Evolutionary conservation across 75 land plant species (phyloP), one percentile per base, ranked within the genome.

Genomic region (Pinus taeda): DNA sequence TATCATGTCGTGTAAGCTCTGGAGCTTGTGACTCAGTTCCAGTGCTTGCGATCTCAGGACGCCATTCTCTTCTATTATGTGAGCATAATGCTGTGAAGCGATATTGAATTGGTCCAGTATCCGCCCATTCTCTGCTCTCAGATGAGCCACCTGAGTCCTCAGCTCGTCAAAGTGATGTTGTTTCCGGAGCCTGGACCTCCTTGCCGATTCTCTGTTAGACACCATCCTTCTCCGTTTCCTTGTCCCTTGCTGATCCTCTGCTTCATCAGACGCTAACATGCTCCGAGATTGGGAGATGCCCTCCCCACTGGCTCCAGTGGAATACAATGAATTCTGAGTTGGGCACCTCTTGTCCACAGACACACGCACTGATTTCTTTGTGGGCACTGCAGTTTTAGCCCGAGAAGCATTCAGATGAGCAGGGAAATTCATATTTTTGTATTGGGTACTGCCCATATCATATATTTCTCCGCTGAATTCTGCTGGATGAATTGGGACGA

Each of bases 151-250:
- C 63, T 89, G 93, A 1, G 93, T 81, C 72, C 89, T 81, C 8
- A 91, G 81, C 80, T 91, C 93, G 70, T 89, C 89, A 76, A 91
- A 70, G 81, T 89, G 93, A 59, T 81, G 86, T 77, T 91, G 93
- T 60, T 91, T 91, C 37, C 93, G 71, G 76, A 89, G 84, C 75
- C 93, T 58, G 7, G 93, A 91, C 65, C 93, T 71, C 2, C 93
- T 78, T 15, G 93, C 93, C 12, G 93, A 91, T 71, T 91, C 93
- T 55, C 93, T 59, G 74, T 91, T 91, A 4, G 93, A 91, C 17
- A 91, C 61, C 93, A 91, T 91, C 69, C 93, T 73, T 57, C 86
- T 75, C 64, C 87, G 89, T 79, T 77, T 84, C 76, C 88, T 82
- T 76, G 85, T 75, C 13, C 77, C 36, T 8, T 71, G 59, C 33